Evolutionary conservation across 805 yeast genomes (phyloP).

Genomic region (Metschnikowia picachoensis): DNA sequence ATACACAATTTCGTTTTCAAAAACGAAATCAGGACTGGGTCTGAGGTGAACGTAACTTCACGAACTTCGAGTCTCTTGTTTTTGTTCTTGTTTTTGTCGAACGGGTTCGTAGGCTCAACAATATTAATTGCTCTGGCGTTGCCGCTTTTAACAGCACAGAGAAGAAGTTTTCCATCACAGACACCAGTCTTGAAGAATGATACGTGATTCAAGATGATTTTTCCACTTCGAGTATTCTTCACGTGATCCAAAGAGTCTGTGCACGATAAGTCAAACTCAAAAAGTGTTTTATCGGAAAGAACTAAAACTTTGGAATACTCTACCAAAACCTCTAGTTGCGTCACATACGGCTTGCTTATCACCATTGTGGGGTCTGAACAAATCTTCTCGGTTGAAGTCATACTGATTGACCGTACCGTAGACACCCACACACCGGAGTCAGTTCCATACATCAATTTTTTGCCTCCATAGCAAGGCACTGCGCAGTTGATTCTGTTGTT

Average conservation of each 20-base stretch:
- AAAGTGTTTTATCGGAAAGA: slow-evolving; percentile 75
- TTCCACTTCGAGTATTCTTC: slow-evolving; percentile 60
- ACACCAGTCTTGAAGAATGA: slow-evolving; percentile 90
- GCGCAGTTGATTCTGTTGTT: slow-evolving; percentile 82
- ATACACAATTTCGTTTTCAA: slow-evolving; percentile 85
- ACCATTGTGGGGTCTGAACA: slow-evolving; percentile 74
- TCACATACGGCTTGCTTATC: slow-evolving; percentile 68
- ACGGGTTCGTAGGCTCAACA: slow-evolving; percentile 85
- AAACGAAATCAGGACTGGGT: slow-evolving; percentile 88
- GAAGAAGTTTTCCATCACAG: slow-evolving; percentile 81
- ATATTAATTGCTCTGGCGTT: slow-evolving; percentile 77
- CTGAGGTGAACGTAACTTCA: slow-evolving; percentile 80
- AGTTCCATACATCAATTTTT: slow-evolving; percentile 85
- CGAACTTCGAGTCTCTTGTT: slow-evolving; percentile 58
- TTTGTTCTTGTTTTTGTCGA: slow-evolving; percentile 59
- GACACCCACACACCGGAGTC: slow-evolving; percentile 86
- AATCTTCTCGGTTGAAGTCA: slow-evolving; percentile 45
- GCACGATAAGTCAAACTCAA: slow-evolving; percentile 64
- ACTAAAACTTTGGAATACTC: slow-evolving; percentile 83
- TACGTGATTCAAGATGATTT: slow-evolving; percentile 82
- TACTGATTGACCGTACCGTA: slow-evolving; percentile 55
- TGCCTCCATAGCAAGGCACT: slow-evolving; percentile 91
- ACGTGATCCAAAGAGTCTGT: slow-evolving; percentile 45
- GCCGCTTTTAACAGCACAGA: slow-evolving; percentile 85
- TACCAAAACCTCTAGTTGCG: slow-evolving; percentile 87